Evolutionary conservation across 2,329 filamentous ascomycete species (phyloP).

Genomic region (Aspergillus fischeri): DNA sequence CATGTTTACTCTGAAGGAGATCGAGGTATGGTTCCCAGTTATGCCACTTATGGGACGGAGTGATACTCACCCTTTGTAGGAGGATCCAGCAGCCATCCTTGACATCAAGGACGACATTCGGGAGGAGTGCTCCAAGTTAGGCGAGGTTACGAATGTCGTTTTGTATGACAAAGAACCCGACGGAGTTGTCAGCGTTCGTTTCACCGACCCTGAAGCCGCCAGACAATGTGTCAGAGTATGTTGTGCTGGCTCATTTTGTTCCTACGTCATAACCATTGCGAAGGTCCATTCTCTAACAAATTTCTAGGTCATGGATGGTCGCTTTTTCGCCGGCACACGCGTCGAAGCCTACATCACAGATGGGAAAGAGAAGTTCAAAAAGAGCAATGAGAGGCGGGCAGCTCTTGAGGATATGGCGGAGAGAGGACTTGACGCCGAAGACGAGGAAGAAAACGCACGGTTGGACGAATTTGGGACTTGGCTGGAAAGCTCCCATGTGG

Average conservation of each 20-base stretch:
- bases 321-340: slow-evolving; percentile 69
- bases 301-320: slow-evolving; percentile 65
- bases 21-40: slow-evolving; percentile 50
- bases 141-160: slow-evolving; percentile 84
- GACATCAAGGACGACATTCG: slow-evolving; percentile 95
- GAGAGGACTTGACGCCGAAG: slow-evolving; percentile 38
- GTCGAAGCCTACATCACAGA: slow-evolving; percentile 69
- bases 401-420: slow-evolving; percentile 46
- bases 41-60: not conserved
- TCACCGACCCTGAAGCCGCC: slow-evolving; percentile 67
- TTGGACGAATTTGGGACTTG: slow-evolving; percentile 49
- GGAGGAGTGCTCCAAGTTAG: slow-evolving; percentile 82
- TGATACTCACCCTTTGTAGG: slow-evolving; percentile 34
- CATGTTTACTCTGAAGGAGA: slow-evolving; percentile 85
- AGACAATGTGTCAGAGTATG: slow-evolving; percentile 60
- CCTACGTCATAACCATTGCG: not conserved
- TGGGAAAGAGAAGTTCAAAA: slow-evolving; percentile 69
- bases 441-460: slow-evolving; percentile 43
- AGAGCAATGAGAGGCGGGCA: slow-evolving; percentile 50
- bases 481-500: slow-evolving; percentile 34
- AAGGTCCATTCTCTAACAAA: slow-evolving; percentile 5
- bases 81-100: slow-evolving; percentile 75
- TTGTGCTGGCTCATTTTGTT: not conserved
- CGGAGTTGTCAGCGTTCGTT: slow-evolving; percentile 81
- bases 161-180: slow-evolving; percentile 82